Percentiles rank a stretch among this genome's conserved stretches.
Evolutionary conservation across 805 yeast species (phyloP).

Genomic region (Cyberlindnera japonica): DNA sequence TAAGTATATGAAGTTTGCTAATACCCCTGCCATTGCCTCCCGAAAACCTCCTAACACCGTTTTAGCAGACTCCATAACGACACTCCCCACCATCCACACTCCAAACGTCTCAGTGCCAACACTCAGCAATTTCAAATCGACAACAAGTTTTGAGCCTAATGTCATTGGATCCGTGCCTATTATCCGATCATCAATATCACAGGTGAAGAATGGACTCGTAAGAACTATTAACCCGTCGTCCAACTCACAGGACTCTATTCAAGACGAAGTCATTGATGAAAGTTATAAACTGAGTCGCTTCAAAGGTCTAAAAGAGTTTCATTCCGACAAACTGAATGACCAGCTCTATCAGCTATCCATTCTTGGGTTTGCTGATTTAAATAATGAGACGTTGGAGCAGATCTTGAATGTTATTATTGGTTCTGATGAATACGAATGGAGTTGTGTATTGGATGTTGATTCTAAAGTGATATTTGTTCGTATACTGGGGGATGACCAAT

Average conservation of each 20-base stretch:
- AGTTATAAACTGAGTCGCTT: slow-evolving; percentile 12
- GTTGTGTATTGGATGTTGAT: slow-evolving; percentile 34
- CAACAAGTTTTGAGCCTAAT: slow-evolving; percentile 14
- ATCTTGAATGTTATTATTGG: slow-evolving; percentile 23
- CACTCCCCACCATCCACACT: slow-evolving; percentile 5
- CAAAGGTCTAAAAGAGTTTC: slow-evolving; percentile 29
- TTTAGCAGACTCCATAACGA: slow-evolving; percentile 4
- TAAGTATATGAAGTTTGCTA: too few relatives aligned
- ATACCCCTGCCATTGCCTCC: too few relatives aligned
- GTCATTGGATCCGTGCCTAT: slow-evolving; percentile 22
- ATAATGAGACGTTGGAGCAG: slow-evolving; percentile 32
- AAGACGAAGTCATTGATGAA: slow-evolving; percentile 1
- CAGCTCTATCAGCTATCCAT: slow-evolving; percentile 36
- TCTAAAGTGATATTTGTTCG: slow-evolving; percentile 33
- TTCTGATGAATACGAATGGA: slow-evolving; percentile 32
- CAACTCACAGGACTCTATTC: background rate
- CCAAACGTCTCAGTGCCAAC: slow-evolving; percentile 4
- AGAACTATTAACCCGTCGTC: background rate
- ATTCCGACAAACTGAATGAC: slow-evolving; percentile 27
- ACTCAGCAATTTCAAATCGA: slow-evolving; percentile 1
- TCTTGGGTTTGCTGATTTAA: slow-evolving; percentile 33
- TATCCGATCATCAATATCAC: slow-evolving; percentile 7
- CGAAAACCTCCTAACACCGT: too few relatives aligned
- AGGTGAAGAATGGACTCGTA: background rate
- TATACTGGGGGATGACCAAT: slow-evolving; percentile 15